Conservation (phyloP, 2,329 filamentous ascomycete species). For the Aspergillus terreus region DNA sequence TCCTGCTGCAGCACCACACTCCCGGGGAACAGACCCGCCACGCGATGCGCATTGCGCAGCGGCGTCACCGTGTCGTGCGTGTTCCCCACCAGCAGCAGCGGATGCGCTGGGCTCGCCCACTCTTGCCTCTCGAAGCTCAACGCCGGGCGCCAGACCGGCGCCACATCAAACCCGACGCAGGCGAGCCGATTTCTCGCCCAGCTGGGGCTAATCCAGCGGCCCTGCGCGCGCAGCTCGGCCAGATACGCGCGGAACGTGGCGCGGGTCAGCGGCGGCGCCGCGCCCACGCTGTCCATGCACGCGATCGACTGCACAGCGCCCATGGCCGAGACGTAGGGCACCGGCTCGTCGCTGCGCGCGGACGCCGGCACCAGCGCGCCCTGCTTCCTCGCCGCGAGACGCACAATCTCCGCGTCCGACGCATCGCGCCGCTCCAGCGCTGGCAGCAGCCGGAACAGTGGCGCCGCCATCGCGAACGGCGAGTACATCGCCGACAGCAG, state of each 20-base stretch:
- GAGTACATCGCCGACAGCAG: background rate
- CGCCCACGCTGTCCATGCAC: background rate
- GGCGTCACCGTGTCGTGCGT: background rate
- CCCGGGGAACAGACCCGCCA: background rate
- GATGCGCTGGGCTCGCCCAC: background rate
- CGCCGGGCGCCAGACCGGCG: background rate
- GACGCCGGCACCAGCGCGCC: background rate
- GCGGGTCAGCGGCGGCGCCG: background rate
- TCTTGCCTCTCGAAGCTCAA: background rate
- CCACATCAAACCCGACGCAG: background rate
- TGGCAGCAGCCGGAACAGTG: background rate
- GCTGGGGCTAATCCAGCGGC: background rate
- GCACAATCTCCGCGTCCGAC: background rate
- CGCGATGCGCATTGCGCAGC: background rate
- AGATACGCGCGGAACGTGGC: background rate
- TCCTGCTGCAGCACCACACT: background rate
- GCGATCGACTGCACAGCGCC: conserved; percentile 8
- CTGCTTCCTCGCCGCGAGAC: background rate
- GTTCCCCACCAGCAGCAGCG: background rate
- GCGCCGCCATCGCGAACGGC: background rate
- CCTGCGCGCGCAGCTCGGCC: background rate
- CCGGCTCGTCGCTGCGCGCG: background rate
- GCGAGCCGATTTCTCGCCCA: background rate
- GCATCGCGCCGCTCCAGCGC: background rate
- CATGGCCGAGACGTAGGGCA: background rate